These are phyloP conservation scores for Aspergillus glaucus DNA, from an alignment of 2,329 filamentous ascomycete species.

Conservation along the genomic window DNA sequence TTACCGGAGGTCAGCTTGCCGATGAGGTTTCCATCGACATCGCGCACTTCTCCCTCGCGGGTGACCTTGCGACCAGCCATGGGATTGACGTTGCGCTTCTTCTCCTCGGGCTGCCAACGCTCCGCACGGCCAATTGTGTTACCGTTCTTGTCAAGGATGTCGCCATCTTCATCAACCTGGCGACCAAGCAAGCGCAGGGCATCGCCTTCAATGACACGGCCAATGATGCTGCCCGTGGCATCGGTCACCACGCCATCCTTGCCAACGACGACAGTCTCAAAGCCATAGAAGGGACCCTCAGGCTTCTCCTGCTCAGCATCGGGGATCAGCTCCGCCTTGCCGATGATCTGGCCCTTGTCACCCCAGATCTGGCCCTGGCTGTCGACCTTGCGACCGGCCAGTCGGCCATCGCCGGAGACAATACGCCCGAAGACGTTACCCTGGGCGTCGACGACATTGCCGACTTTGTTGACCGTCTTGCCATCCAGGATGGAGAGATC, in stretches of 20 bases:
- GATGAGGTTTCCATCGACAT: slow-evolving; percentile 41
- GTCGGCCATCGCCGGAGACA: slow-evolving; percentile 50
- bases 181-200: slow-evolving; percentile 58
- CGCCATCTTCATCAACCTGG: slow-evolving; percentile 62
- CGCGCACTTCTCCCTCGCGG: slow-evolving; percentile 45
- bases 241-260: slow-evolving; percentile 52
- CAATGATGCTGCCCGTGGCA: slow-evolving; percentile 40
- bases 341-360: slow-evolving; percentile 56
- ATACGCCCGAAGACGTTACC: slow-evolving; percentile 55
- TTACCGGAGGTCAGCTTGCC: slow-evolving; percentile 42
- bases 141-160: slow-evolving; percentile 61
- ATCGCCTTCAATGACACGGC: slow-evolving; percentile 59
- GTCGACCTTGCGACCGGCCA: slow-evolving; percentile 58
- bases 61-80: slow-evolving; percentile 52
- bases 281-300: slow-evolving; percentile 56
- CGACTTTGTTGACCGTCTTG: slow-evolving; percentile 58
- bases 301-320: slow-evolving; percentile 43
- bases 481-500: slow-evolving; percentile 57
- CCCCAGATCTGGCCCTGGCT: slow-evolving; percentile 60
- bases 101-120: slow-evolving; percentile 58
- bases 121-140: slow-evolving; percentile 63
- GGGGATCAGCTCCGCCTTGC: slow-evolving; percentile 51
- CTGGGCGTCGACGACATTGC: slow-evolving; percentile 55
- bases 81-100: slow-evolving; percentile 51
- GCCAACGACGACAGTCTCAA: slow-evolving; percentile 49